Percentiles rank a stretch among this genome's conserved stretches.
phyloP scores from a whole-genome alignment of 202 grass and related monocot genomes.

The Elaeis oleifera region DNA sequence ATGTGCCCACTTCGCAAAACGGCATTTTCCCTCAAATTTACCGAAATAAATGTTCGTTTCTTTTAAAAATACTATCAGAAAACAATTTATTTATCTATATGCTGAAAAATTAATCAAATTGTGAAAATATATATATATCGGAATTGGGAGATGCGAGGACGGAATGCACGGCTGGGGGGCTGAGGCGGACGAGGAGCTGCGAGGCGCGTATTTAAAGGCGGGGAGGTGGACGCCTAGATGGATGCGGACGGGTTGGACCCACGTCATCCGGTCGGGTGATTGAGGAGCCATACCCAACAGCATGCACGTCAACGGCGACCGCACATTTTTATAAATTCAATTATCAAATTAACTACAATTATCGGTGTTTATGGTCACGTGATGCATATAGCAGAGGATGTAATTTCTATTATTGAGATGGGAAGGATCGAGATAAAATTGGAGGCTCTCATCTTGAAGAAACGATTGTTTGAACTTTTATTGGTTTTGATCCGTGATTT shows the following conservation, averaged over 20 bases:
- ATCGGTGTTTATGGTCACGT: too few species aligned
- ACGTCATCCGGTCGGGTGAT: slow-evolving; percentile 20
- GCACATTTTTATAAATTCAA: too few species aligned
- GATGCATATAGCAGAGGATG: too few species aligned
- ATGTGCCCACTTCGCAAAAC: slow-evolving; percentile 54
- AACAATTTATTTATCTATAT: not conserved
- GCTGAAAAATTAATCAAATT: not conserved
- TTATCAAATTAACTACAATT: too few species aligned
- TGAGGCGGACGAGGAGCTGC: not conserved
- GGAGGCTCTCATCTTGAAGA: too few species aligned
- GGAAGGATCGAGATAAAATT: too few species aligned
- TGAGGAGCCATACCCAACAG: too few species aligned
- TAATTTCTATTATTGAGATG: too few species aligned
- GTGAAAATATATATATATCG: too few species aligned
- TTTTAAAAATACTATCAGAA: not conserved
- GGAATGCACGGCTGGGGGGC: not conserved
- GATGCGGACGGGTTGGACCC: slow-evolving; percentile 27
- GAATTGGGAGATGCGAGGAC: not conserved
- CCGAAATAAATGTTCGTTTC: not conserved
- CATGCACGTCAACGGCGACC: too few species aligned
- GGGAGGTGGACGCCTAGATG: slow-evolving; percentile 31
- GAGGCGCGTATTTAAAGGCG: not conserved
- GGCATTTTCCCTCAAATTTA: slow-evolving; percentile 47
- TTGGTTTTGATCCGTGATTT: too few species aligned
- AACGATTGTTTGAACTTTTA: too few species aligned